Evolutionary conservation across 208 protist genomes (phyloP).

Genomic region (Crithidia brevicula): DNA sequence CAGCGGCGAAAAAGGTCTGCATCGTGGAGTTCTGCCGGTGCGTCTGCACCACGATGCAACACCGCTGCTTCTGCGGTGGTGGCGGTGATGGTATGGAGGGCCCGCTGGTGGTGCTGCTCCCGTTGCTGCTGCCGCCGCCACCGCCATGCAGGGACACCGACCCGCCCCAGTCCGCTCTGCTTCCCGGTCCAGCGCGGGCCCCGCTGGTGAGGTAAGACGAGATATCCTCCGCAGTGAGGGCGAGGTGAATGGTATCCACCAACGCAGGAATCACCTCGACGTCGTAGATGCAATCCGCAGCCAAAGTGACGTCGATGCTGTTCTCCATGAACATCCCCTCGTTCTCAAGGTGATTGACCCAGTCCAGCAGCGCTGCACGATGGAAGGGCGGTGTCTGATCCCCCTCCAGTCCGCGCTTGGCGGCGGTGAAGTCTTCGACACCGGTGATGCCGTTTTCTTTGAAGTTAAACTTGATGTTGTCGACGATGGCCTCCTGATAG

Average conservation of each 20-base stretch:
- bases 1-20: slow-evolving; percentile 71
- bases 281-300: slow-evolving; percentile 88
- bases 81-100: background rate
- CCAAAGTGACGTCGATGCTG: slow-evolving; percentile 63
- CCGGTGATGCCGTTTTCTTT: slow-evolving; percentile 37
- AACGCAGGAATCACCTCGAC: slow-evolving; percentile 58
- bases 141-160: background rate
- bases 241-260: slow-evolving; percentile 55
- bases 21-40: slow-evolving; percentile 83
- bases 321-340: slow-evolving; percentile 43
- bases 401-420: slow-evolving; percentile 33
- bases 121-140: slow-evolving; percentile 11
- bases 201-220: slow-evolving; percentile 3
- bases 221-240: slow-evolving; percentile 23
- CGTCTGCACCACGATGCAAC: slow-evolving; percentile 81
- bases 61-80: slow-evolving; percentile 19
- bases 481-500: slow-evolving; percentile 70
- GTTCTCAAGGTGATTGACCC: slow-evolving; percentile 50
- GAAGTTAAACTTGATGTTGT: slow-evolving; percentile 79
- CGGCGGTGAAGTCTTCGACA: slow-evolving; percentile 27
- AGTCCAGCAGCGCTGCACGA: slow-evolving; percentile 61
- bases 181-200: background rate
- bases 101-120: background rate
- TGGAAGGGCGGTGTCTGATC: slow-evolving; percentile 40
- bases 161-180: background rate